Base-by-base conservation (phyloP, 2,329 filamentous ascomycete genomes). In the Venturia carpophila region DNA sequence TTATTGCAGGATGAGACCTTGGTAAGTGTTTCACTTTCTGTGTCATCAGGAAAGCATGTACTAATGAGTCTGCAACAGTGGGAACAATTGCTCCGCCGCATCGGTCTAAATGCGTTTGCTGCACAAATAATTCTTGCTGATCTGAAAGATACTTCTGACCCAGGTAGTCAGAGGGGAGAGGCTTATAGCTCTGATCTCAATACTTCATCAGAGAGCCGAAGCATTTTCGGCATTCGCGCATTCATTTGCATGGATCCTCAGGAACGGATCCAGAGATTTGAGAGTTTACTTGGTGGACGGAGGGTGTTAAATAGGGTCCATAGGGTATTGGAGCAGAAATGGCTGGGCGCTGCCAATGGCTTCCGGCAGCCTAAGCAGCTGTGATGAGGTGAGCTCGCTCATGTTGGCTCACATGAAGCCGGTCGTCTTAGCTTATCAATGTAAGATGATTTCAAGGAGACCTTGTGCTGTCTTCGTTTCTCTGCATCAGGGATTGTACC, bases 101-200 rank as follows among this genome's bases (percentile, higher is more conserved):
- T 82, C 1, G 89, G 89, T 0, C 73, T 91, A 71, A 92, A 92
- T 73, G 81, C 84, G 0, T 91, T 85, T 71, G 88, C 88, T 2
- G 89, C 89, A 2, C 88, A 91, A 71, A 78, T 79, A 11, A 77
- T 91, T 1, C 75, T 90, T 42, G 76, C 75, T 0, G 72, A 73
- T n/a, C 66, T 85, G 15, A 79, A 79, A 68, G 69, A 27, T n/a
- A 27, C 37, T 21, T 30, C 27, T n/a, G 49, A 64, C 19, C 11
- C 47, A 5, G 63, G 60, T 17, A 42, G 24, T 15, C 13, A 24
- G 27, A 49, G 41, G 43, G 5, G 24, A 24, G 62, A 49, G 19
- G 43, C 21, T 1, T 24, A 19, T 10, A 45, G 42, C 60, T 42
- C 60, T 42, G 24, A 34, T 4, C 24, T 63, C 30, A 41, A 52